Evolutionary conservation across 1,284 basidiomycete genomes (phyloP), one percentile per base, ranked within the genome.

Genomic region (Moniliophthora roreri): DNA sequence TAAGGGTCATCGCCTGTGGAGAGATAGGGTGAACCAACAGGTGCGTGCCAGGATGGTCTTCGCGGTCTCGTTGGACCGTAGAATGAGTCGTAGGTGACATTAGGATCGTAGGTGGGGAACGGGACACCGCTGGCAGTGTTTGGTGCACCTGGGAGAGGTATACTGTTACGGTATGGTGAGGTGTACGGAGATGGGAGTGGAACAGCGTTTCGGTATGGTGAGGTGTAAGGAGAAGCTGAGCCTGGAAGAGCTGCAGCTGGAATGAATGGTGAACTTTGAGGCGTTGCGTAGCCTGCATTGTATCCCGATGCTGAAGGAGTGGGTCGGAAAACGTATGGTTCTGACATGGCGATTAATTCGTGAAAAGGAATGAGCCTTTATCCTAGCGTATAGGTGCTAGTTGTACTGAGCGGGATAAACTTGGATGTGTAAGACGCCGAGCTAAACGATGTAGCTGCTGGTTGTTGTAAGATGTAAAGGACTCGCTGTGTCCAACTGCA

Each of bases 231-330:
- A 18, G 63, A 52, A 24, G 51, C 51, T 24, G 66, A 54, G 2
- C 62, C 66, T 48, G 64, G 75, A 2, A 74, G 60, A 0, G 66
- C 23, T 9, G 65, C 60, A 34, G 69, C 67, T 1, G 76, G 74
- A 38, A 77, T 69, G 58, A 75, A 78, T 1, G 77, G 77, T 0
- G 74, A 70, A 6, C 50, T 41, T 24, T 60, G 60, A 15, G 66
- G 68, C 0, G 53, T 52, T 28, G 64, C 58, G n/a, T 59, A 58
- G 50, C 62, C 0, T n/a, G 66, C 58, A 20, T 64, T 64, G 20
- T 63, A 65, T 51, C 54, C 61, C 0, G 68, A 66, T 11, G 71
- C 63, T 28, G 63, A 62, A 26, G 66, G 26, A 8, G 52, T 36
- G 15, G 58, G 41, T 7, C 73, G 72, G 1, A 71, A 78, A 28